Evolutionary conservation across 1,284 basidiomycete genomes (phyloP).

Genomic region (Cryptococcus depauperatus): DNA sequence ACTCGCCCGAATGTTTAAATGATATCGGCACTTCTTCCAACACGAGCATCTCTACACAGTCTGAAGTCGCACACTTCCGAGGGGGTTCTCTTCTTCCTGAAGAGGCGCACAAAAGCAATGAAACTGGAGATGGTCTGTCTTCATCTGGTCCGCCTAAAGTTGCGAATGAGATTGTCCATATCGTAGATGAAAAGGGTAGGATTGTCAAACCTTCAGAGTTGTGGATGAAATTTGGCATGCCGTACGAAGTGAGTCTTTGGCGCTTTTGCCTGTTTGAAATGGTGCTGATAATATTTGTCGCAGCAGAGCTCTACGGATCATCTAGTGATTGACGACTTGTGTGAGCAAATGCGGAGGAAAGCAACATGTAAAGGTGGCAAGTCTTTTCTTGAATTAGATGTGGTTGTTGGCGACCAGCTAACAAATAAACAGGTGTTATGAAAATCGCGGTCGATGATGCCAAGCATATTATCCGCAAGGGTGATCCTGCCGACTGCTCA

Average conservation of each 20-base stretch:
- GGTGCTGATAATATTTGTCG: neutral
- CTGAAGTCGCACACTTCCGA: neutral
- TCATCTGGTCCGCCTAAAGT: slow-evolving; percentile 6
- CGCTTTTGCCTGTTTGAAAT: neutral
- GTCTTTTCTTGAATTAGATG: no score
- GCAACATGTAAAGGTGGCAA: slow-evolving; percentile 40
- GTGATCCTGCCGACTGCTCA: no score
- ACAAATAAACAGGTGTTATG: no score
- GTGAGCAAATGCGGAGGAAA: slow-evolving; percentile 40
- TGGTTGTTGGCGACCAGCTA: no score
- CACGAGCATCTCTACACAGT: neutral
- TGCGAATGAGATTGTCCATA: slow-evolving; percentile 21
- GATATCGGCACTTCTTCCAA: neutral
- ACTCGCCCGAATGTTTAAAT: slow-evolving; percentile 18
- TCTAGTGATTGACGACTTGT: slow-evolving; percentile 44
- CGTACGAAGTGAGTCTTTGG: slow-evolving; percentile 22
- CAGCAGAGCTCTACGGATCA: slow-evolving; percentile 20
- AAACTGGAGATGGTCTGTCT: neutral
- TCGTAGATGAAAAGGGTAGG: slow-evolving; percentile 33
- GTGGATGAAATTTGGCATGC: slow-evolving; percentile 35
- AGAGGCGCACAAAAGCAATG: neutral
- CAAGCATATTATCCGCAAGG: no score
- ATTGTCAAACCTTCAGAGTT: slow-evolving; percentile 37
- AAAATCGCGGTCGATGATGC: no score
- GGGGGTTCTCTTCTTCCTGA: no score